phyloP scores from a whole-genome alignment of 2,329 filamentous ascomycete genomes.

The Cercospora janseana region DNA sequence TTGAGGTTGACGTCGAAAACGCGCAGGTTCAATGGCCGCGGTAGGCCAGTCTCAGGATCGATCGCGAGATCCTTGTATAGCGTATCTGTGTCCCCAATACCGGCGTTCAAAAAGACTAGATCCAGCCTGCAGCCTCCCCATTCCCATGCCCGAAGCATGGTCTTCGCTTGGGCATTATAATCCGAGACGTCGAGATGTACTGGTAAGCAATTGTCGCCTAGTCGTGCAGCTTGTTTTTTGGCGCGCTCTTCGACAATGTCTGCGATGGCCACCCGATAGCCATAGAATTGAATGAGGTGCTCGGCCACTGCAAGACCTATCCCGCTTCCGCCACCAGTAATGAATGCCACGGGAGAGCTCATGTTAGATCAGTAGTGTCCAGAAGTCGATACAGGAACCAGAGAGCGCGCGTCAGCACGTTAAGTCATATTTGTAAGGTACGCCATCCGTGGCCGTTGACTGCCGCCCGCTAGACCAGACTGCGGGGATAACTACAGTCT shows the following conservation, averaged over 20 bases:
- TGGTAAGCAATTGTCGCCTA: conserved; percentile 25
- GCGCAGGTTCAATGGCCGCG: conserved; percentile 41
- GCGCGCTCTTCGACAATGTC: conserved; percentile 23
- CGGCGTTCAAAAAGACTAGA: conserved; percentile 47
- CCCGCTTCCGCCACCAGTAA: conserved; percentile 27
- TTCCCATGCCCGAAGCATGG: conserved; percentile 44
- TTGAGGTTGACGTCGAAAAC: conserved; percentile 44
- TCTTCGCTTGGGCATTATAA: conserved; percentile 40
- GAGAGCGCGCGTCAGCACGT: too few species aligned
- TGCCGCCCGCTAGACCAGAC: too few species aligned
- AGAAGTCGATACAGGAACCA: too few species aligned
- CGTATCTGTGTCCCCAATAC: conserved; percentile 42
- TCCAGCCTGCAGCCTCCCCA: conserved; percentile 44
- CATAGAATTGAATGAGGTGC: conserved; percentile 26
- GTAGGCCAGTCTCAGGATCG: conserved; percentile 23
- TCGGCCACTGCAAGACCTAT: conserved; percentile 30
- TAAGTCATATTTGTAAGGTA: too few species aligned
- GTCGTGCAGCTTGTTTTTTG: conserved; percentile 13
- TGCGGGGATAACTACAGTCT: too few species aligned
- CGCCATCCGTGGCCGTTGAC: too few species aligned
- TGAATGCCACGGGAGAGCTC: conserved; percentile 24
- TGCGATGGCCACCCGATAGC: conserved; percentile 25
- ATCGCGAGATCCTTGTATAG: conserved; percentile 41
- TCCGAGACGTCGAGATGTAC: conserved; percentile 40
- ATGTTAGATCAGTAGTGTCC: conserved; percentile 7